These are phyloP conservation scores for Cladosporium phlei DNA, from an alignment of 2,329 filamentous ascomycete species.

Conservation along the genomic window DNA sequence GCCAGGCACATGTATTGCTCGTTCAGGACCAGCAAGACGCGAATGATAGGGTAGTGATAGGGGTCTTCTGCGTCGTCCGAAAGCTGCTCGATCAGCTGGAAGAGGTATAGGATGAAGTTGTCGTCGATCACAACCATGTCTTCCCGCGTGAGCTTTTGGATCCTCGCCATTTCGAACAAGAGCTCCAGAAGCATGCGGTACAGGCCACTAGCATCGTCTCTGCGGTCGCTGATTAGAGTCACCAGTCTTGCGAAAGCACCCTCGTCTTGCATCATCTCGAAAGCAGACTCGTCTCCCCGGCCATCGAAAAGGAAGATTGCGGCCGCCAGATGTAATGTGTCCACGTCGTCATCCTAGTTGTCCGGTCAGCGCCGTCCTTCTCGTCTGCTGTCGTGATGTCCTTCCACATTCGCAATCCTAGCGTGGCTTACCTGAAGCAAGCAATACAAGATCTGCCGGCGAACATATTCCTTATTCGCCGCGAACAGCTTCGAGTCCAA, in stretches of 20 bases:
- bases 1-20: slow-evolving; percentile 90
- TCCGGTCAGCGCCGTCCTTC: slow-evolving; percentile 10
- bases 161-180: slow-evolving; percentile 92
- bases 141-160: slow-evolving; percentile 71
- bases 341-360: slow-evolving; percentile 72
- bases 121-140: slow-evolving; percentile 71
- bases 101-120: slow-evolving; percentile 75
- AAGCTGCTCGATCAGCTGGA: slow-evolving; percentile 80
- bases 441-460: slow-evolving; percentile 87
- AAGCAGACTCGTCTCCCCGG: slow-evolving; percentile 68
- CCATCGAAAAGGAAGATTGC: slow-evolving; percentile 86
- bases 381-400: too few species aligned
- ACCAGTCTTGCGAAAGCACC: slow-evolving; percentile 78
- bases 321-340: slow-evolving; percentile 74
- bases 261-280: slow-evolving; percentile 82
- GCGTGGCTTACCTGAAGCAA: slow-evolving; percentile 59
- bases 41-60: slow-evolving; percentile 92
- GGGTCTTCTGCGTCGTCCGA: slow-evolving; percentile 86
- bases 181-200: slow-evolving; percentile 81
- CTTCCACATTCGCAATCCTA: too few species aligned
- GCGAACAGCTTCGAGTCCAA: slow-evolving; percentile 70
- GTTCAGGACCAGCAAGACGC: slow-evolving; percentile 91
- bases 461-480: slow-evolving; percentile 76
- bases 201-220: slow-evolving; percentile 61
- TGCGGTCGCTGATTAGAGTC: slow-evolving; percentile 67